A percentile compares a stretch with the other conserved stretches of the same genome.
Conservation (phyloP, 345 rosid species). For the Sonneratia alba region DNA sequence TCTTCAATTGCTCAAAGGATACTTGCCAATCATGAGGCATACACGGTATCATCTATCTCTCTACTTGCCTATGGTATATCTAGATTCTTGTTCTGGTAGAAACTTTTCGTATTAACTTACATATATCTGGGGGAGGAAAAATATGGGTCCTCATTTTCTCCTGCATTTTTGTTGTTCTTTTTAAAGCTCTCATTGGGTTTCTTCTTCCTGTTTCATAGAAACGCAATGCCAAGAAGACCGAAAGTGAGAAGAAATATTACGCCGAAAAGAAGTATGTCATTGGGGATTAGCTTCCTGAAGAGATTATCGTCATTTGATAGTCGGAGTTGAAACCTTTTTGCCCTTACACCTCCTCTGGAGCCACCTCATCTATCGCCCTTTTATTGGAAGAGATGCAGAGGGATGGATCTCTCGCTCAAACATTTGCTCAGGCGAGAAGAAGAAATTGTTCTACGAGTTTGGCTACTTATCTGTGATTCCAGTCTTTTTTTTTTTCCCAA, state of each 20-base stretch:
- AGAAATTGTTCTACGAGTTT: background rate
- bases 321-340: background rate
- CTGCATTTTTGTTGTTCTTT: background rate
- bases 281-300: conserved; percentile 10
- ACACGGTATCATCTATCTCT: conserved; percentile 31
- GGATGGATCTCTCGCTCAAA: background rate
- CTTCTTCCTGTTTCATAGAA: conserved; percentile 6
- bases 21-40: conserved; percentile 74
- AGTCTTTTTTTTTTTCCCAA: background rate
- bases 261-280: conserved; percentile 17
- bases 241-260: conserved; percentile 23
- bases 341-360: background rate
- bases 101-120: no score
- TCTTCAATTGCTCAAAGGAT: conserved; percentile 70
- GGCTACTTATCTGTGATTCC: background rate
- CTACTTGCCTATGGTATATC: no score
- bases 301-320: background rate
- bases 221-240: conserved; percentile 21
- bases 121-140: background rate
- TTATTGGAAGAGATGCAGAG: background rate
- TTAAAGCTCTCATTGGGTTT: background rate
- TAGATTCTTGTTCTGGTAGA: no score
- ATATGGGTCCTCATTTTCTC: background rate
- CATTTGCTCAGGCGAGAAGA: background rate
- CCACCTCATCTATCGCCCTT: background rate